A percentile compares a stretch with the other conserved stretches of the same genome.
phyloP scores from a whole-genome alignment of 495 filamentous ascomycete genomes.

The Cercophora sp. region DNA sequence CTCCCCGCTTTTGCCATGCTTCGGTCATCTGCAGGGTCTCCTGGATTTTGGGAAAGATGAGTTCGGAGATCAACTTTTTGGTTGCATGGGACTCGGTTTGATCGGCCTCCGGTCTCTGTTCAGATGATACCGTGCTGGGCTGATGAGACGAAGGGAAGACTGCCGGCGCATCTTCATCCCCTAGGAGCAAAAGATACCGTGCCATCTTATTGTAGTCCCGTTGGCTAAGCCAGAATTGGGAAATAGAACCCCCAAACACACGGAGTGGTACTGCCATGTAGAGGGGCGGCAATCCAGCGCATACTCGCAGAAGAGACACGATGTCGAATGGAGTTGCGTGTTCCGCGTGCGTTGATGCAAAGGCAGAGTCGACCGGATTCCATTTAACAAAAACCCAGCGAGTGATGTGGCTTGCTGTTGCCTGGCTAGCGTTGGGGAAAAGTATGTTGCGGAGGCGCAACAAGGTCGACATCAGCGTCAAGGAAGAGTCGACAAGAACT shows the following conservation, averaged over 20 bases:
- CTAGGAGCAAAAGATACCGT: constrained; percentile 41
- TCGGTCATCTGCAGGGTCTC: constrained; percentile 36
- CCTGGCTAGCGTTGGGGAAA: constrained; percentile 59
- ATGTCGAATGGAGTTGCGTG: constrained; percentile 42
- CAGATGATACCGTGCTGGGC: constrained; percentile 3
- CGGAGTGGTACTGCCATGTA: constrained; percentile 22
- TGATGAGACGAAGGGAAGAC: not conserved
- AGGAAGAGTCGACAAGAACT: constrained; percentile 69
- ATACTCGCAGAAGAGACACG: constrained; percentile 42
- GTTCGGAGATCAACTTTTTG: constrained; percentile 46
- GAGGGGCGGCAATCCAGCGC: constrained; percentile 33
- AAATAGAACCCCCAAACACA: constrained; percentile 37
- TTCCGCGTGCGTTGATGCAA: constrained; percentile 35
- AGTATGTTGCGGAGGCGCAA: constrained; percentile 55
- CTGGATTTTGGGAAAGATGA: constrained; percentile 44
- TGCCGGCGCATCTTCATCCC: constrained; percentile 11
- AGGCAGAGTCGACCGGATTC: constrained; percentile 54
- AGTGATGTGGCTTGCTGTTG: constrained; percentile 64
- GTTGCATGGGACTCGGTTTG: constrained; percentile 36
- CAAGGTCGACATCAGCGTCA: constrained; percentile 67
- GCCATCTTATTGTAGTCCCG: constrained; percentile 22
- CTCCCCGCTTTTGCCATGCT: constrained; percentile 40
- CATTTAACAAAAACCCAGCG: constrained; percentile 78
- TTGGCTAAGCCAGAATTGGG: constrained; percentile 30
- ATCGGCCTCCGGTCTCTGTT: constrained; percentile 23